These are phyloP conservation scores for Corynascus novoguineensis DNA, from an alignment of 495 filamentous ascomycete species.

Conservation along the genomic window DNA sequence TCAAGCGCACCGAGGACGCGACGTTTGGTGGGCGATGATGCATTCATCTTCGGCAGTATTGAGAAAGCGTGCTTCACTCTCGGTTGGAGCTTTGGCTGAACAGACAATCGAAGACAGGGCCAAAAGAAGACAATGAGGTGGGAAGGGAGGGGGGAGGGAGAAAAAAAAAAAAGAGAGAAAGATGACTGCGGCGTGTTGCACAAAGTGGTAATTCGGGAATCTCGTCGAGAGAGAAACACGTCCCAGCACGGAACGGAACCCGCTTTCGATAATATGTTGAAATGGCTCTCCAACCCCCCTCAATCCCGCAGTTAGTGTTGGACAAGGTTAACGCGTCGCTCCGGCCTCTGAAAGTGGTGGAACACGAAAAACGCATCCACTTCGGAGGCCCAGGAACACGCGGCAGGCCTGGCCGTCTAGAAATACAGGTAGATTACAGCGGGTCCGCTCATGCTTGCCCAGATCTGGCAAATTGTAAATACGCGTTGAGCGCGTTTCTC, in stretches of 20 bases:
- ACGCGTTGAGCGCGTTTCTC: background rate
- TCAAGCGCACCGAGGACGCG: slow-evolving; percentile 43
- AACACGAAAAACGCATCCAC: background rate
- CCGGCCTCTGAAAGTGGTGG: background rate
- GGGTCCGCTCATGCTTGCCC: background rate
- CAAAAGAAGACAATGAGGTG: too few species aligned
- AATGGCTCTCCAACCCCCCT: background rate
- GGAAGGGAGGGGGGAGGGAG: background rate
- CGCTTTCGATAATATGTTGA: too few species aligned
- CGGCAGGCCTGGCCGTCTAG: background rate
- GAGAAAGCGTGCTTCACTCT: too few species aligned
- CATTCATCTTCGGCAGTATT: slow-evolving; percentile 32
- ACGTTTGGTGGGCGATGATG: slow-evolving; percentile 38
- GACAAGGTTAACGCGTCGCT: background rate
- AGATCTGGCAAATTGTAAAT: slow-evolving; percentile 6
- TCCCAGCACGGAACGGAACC: too few species aligned
- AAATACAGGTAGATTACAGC: background rate
- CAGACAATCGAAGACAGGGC: background rate
- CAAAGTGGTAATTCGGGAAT: too few species aligned
- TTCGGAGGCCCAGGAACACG: background rate
- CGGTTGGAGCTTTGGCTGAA: background rate
- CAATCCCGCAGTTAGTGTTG: background rate
- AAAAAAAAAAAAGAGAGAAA: background rate
- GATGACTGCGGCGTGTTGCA: too few species aligned
- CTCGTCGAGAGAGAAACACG: too few species aligned